Conservation (phyloP, 495 filamentous ascomycete genomes). For the Xylaria longipes region DNA sequence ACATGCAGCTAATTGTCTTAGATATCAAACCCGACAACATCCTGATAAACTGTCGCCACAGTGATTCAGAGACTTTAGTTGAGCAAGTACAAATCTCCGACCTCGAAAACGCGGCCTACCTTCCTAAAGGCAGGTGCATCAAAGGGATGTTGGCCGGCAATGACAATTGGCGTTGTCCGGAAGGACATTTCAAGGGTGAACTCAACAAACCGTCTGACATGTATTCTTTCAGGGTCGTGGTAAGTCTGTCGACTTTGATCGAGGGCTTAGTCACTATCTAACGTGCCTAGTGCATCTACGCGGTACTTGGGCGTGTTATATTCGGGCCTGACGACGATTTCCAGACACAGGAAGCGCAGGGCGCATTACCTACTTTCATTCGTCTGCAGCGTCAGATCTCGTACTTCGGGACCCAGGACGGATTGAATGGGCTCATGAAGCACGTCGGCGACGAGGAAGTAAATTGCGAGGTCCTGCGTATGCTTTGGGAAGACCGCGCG, state of each 20-base stretch:
- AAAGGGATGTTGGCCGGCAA: not conserved
- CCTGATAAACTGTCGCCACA: not conserved
- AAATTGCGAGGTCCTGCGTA: not conserved
- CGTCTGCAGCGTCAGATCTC: not conserved
- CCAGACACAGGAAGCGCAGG: not conserved
- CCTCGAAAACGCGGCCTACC: not conserved
- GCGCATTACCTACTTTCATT: not conserved
- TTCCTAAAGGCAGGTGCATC: not conserved
- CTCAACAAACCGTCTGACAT: not conserved
- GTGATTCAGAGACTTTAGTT: not conserved
- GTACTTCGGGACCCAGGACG: not conserved
- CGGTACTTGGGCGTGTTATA: not conserved
- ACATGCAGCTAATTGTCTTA: not conserved
- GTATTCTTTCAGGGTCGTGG: not conserved
- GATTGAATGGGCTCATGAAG: not conserved
- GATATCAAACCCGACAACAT: slow-evolving; percentile 2
- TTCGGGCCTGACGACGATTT: not conserved
- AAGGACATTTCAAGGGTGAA: not conserved
- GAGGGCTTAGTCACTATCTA: not conserved
- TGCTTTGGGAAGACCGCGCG: not conserved
- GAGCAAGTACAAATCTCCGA: not conserved
- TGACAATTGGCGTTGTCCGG: not conserved
- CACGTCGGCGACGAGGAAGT: not conserved
- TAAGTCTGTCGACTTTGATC: not conserved
- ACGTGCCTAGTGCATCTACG: not conserved